phyloP scores from a whole-genome alignment of 2,329 filamentous ascomycete species.

The Botrytis hyacinthi region DNA sequence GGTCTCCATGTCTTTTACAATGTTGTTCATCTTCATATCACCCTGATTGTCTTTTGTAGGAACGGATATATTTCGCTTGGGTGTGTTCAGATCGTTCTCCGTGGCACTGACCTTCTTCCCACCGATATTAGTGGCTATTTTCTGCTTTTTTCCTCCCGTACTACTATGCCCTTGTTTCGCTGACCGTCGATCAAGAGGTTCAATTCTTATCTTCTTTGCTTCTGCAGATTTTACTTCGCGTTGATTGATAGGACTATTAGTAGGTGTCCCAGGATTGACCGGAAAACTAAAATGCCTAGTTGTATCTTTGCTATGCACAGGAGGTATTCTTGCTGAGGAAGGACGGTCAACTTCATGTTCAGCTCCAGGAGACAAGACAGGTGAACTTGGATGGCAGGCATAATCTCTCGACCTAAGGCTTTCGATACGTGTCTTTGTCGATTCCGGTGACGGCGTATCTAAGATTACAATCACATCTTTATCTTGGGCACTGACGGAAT shows the following conservation, averaged over 20 bases:
- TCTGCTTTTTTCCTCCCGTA: background rate
- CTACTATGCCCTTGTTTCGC: no score
- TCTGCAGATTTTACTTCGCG: background rate
- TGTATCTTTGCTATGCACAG: background rate
- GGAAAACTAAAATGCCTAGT: background rate
- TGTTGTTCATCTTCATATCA: background rate
- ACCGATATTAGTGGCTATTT: background rate
- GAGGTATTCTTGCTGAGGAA: background rate
- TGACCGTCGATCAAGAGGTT: background rate
- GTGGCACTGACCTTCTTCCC: background rate
- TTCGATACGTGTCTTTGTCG: background rate
- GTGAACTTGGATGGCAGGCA: background rate
- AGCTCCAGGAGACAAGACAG: background rate
- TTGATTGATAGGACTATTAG: background rate
- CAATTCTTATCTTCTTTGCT: background rate
- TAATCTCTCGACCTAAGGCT: no score
- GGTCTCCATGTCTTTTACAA: background rate
- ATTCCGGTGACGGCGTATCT: background rate
- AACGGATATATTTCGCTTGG: background rate
- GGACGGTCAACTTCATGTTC: rapidly evolving
- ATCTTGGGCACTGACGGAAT: background rate
- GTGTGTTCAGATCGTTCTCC: background rate
- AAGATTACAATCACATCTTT: background rate
- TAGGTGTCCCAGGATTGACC: background rate
- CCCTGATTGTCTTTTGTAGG: background rate